Evolutionary conservation across 2,329 filamentous ascomycete genomes (phyloP), one percentile per base, ranked within the genome.

Genomic region (Ophiocordyceps australis): DNA sequence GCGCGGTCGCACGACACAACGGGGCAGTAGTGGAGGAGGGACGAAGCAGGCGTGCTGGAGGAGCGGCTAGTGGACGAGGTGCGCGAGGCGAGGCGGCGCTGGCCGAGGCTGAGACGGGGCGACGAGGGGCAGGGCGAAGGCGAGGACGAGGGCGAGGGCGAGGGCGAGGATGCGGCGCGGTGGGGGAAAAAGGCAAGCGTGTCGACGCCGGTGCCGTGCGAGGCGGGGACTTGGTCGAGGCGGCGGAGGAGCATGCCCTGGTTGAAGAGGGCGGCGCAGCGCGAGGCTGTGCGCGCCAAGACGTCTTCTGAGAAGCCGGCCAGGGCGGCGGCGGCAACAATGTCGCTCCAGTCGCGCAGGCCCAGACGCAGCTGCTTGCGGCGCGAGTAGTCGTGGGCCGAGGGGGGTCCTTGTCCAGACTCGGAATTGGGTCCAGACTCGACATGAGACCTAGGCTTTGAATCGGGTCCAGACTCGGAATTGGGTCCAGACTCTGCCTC

Each of bases 341-440:
- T 65, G 36, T 92, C 80, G 36, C 72, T 77, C 86, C 86, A 95
- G 50, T 91, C 78, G 14, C 78, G 65, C 9, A 70, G 52, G 10
- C 47, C 57, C 43, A 46, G 59, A 23, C 44, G 39, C 3, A 38
- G 34, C 4, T 47, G 38, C 28, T 37, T 47, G n/a, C 32, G 35
- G 10, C 42, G 38, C 9, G 24, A 23, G n/a, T n/a, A n/a, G n/a
- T n/a, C n/a, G n/a, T n/a, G n/a, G n/a, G n/a, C n/a, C n/a, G n/a
- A n/a, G n/a, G n/a, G n/a, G n/a, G n/a, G n/a, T n/a, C n/a, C n/a
- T n/a, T n/a, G n/a, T n/a, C n/a, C n/a, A n/a, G n/a, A n/a, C 13
- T 36, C 40, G 17, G 30, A 34, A 19, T 21, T 25, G 14, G 34
- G 9, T 26, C 23, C 25, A 7, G 20, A 14, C 5, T 17, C 17